Conservation (phyloP, 345 rosid species). For the Diplotaxis tenuifolia region DNA sequence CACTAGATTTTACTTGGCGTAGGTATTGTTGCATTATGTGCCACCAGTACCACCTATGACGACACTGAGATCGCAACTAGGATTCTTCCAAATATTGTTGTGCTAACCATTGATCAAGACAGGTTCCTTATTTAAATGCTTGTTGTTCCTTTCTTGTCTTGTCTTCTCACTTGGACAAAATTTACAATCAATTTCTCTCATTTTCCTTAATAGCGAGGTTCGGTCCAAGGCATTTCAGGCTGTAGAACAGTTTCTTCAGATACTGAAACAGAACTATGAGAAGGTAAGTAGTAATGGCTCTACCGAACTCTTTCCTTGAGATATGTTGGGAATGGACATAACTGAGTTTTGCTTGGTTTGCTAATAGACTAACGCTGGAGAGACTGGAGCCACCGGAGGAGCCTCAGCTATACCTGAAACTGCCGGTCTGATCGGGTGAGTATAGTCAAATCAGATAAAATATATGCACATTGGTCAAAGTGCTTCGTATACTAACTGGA, state of each 20-base stretch:
- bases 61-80: constrained; percentile 85
- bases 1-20: constrained; percentile 32
- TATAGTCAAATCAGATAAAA: background rate
- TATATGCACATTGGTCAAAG: background rate
- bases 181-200: constrained; percentile 23
- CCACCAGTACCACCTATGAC: constrained; percentile 91
- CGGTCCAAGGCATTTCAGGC: constrained; percentile 94
- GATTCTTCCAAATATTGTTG: constrained; percentile 85
- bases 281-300: constrained; percentile 48
- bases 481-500: background rate
- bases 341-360: background rate
- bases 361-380: constrained; percentile 60
- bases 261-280: constrained; percentile 75
- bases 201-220: constrained; percentile 70
- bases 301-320: constrained; percentile 6
- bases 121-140: constrained; percentile 44
- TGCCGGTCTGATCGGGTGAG: constrained; percentile 90
- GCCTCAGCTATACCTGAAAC: constrained; percentile 78
- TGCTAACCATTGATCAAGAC: constrained; percentile 92
- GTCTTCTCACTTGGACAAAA: background rate
- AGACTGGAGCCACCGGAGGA: constrained; percentile 51
- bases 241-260: constrained; percentile 85
- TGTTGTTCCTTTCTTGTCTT: background rate
- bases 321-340: background rate
- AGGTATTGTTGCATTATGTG: constrained; percentile 97